phyloP scores from a whole-genome alignment of 768 basidiomycete species.

The Suillus americanus region DNA sequence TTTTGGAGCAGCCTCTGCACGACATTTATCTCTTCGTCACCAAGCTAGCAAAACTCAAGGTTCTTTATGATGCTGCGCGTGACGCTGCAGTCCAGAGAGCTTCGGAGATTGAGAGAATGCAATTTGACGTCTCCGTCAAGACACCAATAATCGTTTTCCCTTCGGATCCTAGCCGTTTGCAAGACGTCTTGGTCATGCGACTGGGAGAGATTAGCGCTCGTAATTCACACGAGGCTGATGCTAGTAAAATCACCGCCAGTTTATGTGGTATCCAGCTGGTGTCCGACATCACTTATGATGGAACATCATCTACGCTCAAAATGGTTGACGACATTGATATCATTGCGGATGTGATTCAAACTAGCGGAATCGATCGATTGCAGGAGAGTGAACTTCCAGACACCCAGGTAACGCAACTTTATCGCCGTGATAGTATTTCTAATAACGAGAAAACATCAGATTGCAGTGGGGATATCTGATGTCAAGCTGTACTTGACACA shows the following conservation, averaged over 20 bases:
- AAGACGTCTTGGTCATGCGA: slow-evolving; percentile 73
- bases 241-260: slow-evolving; percentile 68
- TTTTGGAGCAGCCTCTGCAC: slow-evolving; percentile 88
- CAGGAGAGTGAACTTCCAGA: slow-evolving; percentile 60
- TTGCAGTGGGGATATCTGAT: slow-evolving; percentile 75
- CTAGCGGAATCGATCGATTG: slow-evolving; percentile 50
- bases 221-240: slow-evolving; percentile 62
- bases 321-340: slow-evolving; percentile 92
- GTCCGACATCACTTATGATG: slow-evolving; percentile 59
- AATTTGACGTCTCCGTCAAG: slow-evolving; percentile 87
- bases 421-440: slow-evolving; percentile 8
- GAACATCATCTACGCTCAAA: slow-evolving; percentile 58
- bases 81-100: slow-evolving; percentile 91
- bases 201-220: slow-evolving; percentile 87
- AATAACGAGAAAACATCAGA: slow-evolving; percentile 38
- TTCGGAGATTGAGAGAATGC: slow-evolving; percentile 91
- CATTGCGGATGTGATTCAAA: slow-evolving; percentile 65
- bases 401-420: slow-evolving; percentile 56
- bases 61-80: slow-evolving; percentile 90
- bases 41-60: slow-evolving; percentile 89
- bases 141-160: slow-evolving; percentile 93
- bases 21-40: slow-evolving; percentile 80
- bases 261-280: slow-evolving; percentile 82
- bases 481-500: slow-evolving; percentile 84
- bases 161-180: slow-evolving; percentile 54